Evolutionary conservation across 345 rosid species (phyloP), one percentile per base, ranked within the genome.

Genomic region (Eutrema japonicum): DNA sequence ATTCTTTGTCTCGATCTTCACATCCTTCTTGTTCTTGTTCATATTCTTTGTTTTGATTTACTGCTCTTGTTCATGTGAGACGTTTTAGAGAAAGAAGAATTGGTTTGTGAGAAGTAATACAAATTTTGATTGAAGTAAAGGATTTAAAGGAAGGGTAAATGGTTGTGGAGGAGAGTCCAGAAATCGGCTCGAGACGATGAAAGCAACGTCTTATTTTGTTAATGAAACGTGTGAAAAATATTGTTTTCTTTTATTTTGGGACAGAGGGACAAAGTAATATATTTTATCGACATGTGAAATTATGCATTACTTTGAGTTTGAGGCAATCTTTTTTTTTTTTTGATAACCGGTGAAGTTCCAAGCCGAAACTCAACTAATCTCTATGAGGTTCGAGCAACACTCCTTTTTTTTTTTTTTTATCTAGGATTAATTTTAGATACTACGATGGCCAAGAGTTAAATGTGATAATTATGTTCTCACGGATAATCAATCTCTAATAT

Each of bases 161-260:
- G 73, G 78, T 75, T 64, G 74, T 11, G 74, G 70, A 51, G 69
- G 74, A 68, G 74, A 68, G 62, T 75, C 74, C 14, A 69, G 69
- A 54, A 68, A 52, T 62, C 74, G 69, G 70, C 57, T 75, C 35
- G 64, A 61, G 69, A 52, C 9, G 64, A 45, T 75, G 74, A 75
- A 68, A 75, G 70, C 29, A 62, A 68, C 70, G 43, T 68, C 5
- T 53, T 68, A 62, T 64, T 43, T 60, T 52, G 36, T 61, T 61
- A n/a, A 60, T 36, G 70, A 75, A 75, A 75, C 79, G 74, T 75
- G 79, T 75, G 70, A 69, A 14, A 33, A 73, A 32, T 67, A 67
- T 50, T 49, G 37, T 18, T 64, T n/a, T 68, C 22, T 29, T 40
- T 30, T 12, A 2, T n/a, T 56, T 27, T 55, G 4, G 29, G 47